Base-by-base conservation (phyloP, 2,329 filamentous ascomycete genomes). In the Colletotrichum chlorophyti region DNA sequence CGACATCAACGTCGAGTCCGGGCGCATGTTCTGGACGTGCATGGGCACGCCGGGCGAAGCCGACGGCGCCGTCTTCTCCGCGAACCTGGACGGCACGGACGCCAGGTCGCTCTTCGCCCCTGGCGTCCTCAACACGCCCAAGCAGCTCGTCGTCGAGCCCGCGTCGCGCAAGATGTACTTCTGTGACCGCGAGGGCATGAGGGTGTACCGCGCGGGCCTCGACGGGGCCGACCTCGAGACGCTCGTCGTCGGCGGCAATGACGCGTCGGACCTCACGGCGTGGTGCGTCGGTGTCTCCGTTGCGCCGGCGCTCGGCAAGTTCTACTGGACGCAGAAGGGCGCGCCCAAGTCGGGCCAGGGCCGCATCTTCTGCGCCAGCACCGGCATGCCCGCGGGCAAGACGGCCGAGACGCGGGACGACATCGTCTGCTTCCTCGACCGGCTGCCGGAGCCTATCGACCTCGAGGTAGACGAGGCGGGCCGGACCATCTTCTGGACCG, bases 251-350 rank as follows among this genome's bases (percentile, higher is more conserved):
- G 71, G 67, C 0, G 67, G 75, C 6, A 58, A 72, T 2, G 52
- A 70, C 15, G 55, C 65, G 9, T 63, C 67, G 11, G 75, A 80
- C 51, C 29, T 60, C 58, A 65, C 62, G 41, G 68, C 72, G 4
- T 85, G 82, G 82, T 84, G 81, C 52, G 83, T 87, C 8, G 84
- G 85, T 2, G 75, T 88, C 34, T 68, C 79, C 0, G 72, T 87
- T 0, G 76, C 77, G 3, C 69, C 70, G 0, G 58, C 67, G 0
- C 68, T 70, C 1, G 74, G 76, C 12, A 75, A 77, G 37, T 72
- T 87, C 41, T 87, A 82, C 73, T 88, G 84, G 84, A 83, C 80
- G 0, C 84, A 87, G 48, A 87, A 87, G 64, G 84, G 85, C 0
- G 70, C 74, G 0, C 75, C 77, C 3, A 87, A 86, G 66, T 76